Evolutionary conservation across 441 rosid genomes (phyloP).

Genomic region (Codiaeum variegatum): DNA sequence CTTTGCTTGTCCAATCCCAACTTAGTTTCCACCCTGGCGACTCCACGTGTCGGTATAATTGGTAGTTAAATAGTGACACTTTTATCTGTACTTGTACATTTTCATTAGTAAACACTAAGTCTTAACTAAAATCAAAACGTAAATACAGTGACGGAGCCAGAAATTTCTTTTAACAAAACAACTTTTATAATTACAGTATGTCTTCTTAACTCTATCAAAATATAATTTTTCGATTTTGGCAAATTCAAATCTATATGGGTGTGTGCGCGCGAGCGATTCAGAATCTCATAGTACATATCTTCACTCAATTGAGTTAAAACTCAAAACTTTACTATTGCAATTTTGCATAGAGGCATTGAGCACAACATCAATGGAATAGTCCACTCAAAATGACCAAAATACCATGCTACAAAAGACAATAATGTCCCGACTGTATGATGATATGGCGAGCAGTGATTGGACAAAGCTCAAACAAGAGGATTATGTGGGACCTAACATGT

Average conservation of each 20-base stretch:
- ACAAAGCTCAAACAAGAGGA: neutral
- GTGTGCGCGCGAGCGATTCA: too few relatives aligned
- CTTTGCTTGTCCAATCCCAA: constrained; percentile 55
- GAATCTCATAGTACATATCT: too few relatives aligned
- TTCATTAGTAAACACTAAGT: neutral
- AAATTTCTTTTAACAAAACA: too few relatives aligned
- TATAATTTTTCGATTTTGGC: too few relatives aligned
- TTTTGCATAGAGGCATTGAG: too few relatives aligned
- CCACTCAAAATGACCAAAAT: neutral
- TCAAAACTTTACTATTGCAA: too few relatives aligned
- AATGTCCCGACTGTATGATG: neutral
- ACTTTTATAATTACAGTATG: too few relatives aligned
- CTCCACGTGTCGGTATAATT: constrained; percentile 66
- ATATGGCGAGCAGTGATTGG: neutral
- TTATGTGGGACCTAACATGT: constrained; percentile 3
- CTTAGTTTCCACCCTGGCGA: constrained; percentile 71
- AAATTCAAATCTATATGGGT: too few relatives aligned
- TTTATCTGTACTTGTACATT: constrained; percentile 31
- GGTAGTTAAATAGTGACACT: constrained; percentile 56
- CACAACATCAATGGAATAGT: neutral
- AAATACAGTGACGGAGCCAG: too few relatives aligned
- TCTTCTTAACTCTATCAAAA: too few relatives aligned
- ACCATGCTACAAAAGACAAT: neutral
- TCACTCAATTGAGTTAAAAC: too few relatives aligned
- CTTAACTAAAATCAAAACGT: neutral